Evolutionary conservation across 2,329 filamentous ascomycete species (phyloP).

Genomic region (Zasmidium citrigriseum): DNA sequence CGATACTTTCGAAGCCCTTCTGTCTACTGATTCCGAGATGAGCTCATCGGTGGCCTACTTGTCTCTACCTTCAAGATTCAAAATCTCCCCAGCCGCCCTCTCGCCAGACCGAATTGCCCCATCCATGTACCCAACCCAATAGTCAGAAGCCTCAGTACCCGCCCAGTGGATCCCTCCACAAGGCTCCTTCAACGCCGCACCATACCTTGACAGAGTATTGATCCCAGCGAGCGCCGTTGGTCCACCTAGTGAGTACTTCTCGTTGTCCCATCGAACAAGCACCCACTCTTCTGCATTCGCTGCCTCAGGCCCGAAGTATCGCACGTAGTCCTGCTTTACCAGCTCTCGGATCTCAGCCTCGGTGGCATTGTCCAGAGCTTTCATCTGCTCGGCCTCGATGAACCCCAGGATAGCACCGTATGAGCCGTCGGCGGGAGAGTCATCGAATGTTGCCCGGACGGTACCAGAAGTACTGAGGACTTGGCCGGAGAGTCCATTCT

Average conservation of each 20-base stretch:
- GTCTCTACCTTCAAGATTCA: neutral
- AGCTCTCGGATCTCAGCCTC: slow-evolving; percentile 21
- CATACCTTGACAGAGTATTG: slow-evolving; percentile 25
- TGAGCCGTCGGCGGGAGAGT: slow-evolving; percentile 20
- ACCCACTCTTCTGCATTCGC: slow-evolving; percentile 21
- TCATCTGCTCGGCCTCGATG: slow-evolving; percentile 29
- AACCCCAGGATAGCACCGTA: slow-evolving; percentile 33
- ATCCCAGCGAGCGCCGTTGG: slow-evolving; percentile 27
- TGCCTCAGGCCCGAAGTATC: slow-evolving; percentile 19
- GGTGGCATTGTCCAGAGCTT: slow-evolving; percentile 22
- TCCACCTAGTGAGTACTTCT: slow-evolving; percentile 28
- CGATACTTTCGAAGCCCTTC: neutral
- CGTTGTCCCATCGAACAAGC: slow-evolving; percentile 29
- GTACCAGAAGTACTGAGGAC: slow-evolving; percentile 20
- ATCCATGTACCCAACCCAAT: slow-evolving; percentile 32
- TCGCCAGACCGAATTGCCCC: slow-evolving; percentile 29
- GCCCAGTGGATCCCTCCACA: slow-evolving; percentile 28
- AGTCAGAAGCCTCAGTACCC: slow-evolving; percentile 26
- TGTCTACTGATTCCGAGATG: too few species aligned
- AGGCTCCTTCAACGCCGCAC: slow-evolving; percentile 15
- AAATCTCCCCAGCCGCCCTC: slow-evolving; percentile 14
- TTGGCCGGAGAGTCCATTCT: slow-evolving; percentile 24
- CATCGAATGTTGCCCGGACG: slow-evolving; percentile 27
- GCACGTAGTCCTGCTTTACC: slow-evolving; percentile 21
- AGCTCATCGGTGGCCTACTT: too few species aligned